Evolutionary conservation across 805 yeast species (phyloP).

Genomic region (Spathaspora hagerdaliae): DNA sequence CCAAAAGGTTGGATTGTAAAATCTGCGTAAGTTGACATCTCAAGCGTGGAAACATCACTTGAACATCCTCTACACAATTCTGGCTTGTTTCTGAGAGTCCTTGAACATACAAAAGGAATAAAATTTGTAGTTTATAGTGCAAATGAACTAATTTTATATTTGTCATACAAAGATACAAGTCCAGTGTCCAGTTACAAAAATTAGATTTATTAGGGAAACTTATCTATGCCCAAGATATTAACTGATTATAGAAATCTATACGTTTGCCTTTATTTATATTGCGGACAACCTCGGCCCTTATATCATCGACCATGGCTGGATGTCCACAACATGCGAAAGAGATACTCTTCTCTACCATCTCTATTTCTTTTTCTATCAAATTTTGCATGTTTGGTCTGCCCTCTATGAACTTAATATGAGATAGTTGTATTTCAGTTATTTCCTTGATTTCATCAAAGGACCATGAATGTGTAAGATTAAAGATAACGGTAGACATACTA

Average conservation of each 20-base stretch:
- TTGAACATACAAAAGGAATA: too few relatives aligned
- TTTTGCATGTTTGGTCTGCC: constrained; percentile 39
- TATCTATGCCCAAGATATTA: constrained; percentile 21
- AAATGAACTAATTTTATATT: too few relatives aligned
- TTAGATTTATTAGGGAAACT: background rate
- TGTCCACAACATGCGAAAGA: constrained; percentile 50
- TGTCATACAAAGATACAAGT: too few relatives aligned
- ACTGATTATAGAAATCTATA: constrained; percentile 30
- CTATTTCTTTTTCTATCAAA: constrained; percentile 32
- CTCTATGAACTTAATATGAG: constrained; percentile 16
- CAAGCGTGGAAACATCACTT: too few relatives aligned
- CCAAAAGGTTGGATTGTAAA: too few relatives aligned
- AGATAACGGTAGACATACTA: too few relatives aligned
- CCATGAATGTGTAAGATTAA: too few relatives aligned
- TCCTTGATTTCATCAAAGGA: background rate
- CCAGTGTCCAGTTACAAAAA: too few relatives aligned
- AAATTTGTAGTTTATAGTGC: too few relatives aligned
- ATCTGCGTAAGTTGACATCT: too few relatives aligned
- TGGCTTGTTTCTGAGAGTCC: too few relatives aligned
- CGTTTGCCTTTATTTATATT: constrained; percentile 21
- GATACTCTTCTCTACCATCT: constrained; percentile 28
- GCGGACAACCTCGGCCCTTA: constrained; percentile 20
- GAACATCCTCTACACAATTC: too few relatives aligned
- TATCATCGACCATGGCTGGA: constrained; percentile 33
- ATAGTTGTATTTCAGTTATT: constrained; percentile 2